A percentile compares a stretch with the other conserved stretches of the same genome.
Conservation (phyloP, 306 rosid genomes). For the Sesbania bispinosa region DNA sequence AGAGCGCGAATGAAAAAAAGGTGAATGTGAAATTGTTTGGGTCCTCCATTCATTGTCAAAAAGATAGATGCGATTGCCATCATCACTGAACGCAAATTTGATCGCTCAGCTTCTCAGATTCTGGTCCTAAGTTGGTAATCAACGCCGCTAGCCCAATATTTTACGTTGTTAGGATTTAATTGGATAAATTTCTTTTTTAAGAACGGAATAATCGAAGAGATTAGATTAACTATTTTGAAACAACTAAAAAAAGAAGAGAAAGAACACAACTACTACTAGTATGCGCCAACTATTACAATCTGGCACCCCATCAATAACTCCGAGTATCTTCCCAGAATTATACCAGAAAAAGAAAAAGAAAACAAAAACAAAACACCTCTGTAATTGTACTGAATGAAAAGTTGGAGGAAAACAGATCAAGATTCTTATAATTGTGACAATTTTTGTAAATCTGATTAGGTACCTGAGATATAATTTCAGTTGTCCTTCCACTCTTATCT, state of each 20-base stretch:
- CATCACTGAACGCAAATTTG: neutral
- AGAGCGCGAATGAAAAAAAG: neutral
- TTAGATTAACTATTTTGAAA: neutral
- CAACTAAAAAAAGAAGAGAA: neutral
- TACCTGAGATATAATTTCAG: conserved; percentile 36
- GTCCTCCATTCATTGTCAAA: conserved; percentile 5
- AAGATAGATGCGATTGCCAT: conserved; percentile 6
- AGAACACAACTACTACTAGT: neutral
- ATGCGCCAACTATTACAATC: conserved; percentile 4
- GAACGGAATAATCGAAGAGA: neutral
- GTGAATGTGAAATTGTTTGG: conserved; percentile 10
- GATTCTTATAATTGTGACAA: neutral
- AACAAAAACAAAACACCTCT: neutral
- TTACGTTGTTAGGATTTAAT: neutral
- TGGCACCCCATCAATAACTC: conserved; percentile 36
- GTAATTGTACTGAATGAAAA: neutral
- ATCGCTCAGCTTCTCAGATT: neutral
- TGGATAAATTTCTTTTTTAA: neutral
- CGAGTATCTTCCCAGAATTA: conserved; percentile 23
- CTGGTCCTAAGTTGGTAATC: neutral
- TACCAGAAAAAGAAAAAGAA: neutral
- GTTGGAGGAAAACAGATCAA: neutral
- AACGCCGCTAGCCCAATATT: neutral
- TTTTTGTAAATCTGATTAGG: conserved; percentile 13
- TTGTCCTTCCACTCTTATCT: conserved; percentile 35